A percentile compares a stretch with the other conserved stretches of the same genome.
These are phyloP conservation scores for Areca catechu DNA, from an alignment of 176 grass and related monocot genomes.

Conservation along the genomic window DNA sequence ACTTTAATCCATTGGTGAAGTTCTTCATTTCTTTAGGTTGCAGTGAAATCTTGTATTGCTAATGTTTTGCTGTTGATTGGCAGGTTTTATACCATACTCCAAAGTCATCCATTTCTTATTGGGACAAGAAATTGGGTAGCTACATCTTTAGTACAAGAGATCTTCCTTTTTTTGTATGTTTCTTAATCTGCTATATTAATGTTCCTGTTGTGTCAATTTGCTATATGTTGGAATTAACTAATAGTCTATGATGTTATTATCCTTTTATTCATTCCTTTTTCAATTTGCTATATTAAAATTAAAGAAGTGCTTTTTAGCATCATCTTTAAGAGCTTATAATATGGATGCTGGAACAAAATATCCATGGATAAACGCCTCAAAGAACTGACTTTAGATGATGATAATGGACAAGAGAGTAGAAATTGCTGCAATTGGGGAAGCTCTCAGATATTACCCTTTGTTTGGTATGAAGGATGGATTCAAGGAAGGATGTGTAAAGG, in stretches of 20 bases:
- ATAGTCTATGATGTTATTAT: background rate
- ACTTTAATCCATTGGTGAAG: background rate
- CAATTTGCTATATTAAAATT: no score
- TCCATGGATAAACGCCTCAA: no score
- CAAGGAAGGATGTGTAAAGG: no score
- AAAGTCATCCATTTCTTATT: constrained; percentile 65
- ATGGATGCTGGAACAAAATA: no score
- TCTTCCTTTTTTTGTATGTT: constrained; percentile 96
- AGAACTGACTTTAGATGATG: no score
- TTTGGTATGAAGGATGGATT: no score
- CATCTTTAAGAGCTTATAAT: no score
- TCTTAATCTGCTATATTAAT: constrained; percentile 4
- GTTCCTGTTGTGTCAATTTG: background rate
- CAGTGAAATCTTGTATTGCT: background rate
- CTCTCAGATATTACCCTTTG: no score
- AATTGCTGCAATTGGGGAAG: no score
- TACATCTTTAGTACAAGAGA: constrained; percentile 60
- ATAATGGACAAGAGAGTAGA: no score
- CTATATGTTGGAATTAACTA: no score
- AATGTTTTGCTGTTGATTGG: constrained; percentile 7
- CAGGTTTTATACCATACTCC: constrained; percentile 94
- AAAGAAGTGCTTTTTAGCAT: no score
- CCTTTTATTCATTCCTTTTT: background rate
- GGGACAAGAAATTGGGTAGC: constrained; percentile 57
- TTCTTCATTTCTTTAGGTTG: background rate